Evolutionary conservation across 805 yeast species (phyloP).

Genomic region (Candida saitoana): DNA sequence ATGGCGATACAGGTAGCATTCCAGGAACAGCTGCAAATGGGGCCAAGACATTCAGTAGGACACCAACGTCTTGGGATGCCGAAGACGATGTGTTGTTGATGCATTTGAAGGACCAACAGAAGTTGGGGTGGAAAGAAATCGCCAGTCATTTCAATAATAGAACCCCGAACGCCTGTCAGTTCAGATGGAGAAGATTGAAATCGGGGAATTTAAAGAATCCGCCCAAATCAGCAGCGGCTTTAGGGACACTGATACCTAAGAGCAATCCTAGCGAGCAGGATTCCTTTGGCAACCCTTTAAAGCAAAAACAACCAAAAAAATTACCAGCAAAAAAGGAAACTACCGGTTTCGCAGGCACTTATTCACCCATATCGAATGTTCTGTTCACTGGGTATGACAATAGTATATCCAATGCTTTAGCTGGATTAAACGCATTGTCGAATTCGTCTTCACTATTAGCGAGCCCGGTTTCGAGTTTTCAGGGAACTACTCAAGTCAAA

Average conservation of each 20-base stretch:
- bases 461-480: conserved; percentile 22
- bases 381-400: conserved; percentile 40
- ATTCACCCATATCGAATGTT: conserved; percentile 32
- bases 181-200: conserved; percentile 45
- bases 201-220: conserved; percentile 42
- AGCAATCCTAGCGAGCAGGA: background rate
- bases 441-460: conserved; percentile 27
- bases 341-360: conserved; percentile 23
- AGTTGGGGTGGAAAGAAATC: conserved; percentile 46
- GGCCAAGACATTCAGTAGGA: conserved; percentile 27
- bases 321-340: conserved; percentile 8
- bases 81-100: conserved; percentile 42
- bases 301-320: conserved; percentile 2
- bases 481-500: background rate
- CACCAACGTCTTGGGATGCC: conserved; percentile 48
- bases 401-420: conserved; percentile 38
- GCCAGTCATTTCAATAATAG: conserved; percentile 41
- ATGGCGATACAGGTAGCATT: background rate
- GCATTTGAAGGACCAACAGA: conserved; percentile 45
- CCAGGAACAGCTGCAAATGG: background rate
- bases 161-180: conserved; percentile 47
- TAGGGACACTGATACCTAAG: conserved; percentile 11
- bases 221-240: conserved; percentile 35
- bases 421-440: conserved; percentile 41
- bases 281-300: conserved; percentile 5